Conservation (phyloP, 2,329 filamentous ascomycete species). For the Lizonia empirigonia region DNA sequence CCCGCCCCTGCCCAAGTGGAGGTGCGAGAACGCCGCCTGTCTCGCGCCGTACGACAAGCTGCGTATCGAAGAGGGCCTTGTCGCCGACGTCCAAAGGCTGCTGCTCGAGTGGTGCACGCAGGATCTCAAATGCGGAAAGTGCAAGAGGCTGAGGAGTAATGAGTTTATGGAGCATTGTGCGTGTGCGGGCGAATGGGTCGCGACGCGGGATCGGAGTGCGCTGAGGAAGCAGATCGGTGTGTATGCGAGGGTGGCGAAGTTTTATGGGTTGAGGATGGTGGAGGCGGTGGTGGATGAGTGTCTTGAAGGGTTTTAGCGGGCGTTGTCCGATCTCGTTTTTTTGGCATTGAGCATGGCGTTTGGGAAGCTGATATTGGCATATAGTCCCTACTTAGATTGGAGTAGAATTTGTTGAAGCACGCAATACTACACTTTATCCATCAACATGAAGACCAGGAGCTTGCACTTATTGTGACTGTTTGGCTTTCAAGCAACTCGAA, state of each 20-base stretch:
- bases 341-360: neutral
- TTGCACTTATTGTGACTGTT: too few relatives aligned
- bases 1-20: slow-evolving; percentile 68
- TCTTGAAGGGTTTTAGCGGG: slow-evolving; percentile 49
- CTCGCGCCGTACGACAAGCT: slow-evolving; percentile 76
- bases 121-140: slow-evolving; percentile 85
- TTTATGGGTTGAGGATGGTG: slow-evolving; percentile 83
- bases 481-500: too few relatives aligned
- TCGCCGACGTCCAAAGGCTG: slow-evolving; percentile 75
- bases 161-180: slow-evolving; percentile 97
- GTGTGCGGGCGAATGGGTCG: slow-evolving; percentile 85
- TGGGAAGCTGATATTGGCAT: too few relatives aligned
- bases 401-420: too few relatives aligned
- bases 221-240: slow-evolving; percentile 70
- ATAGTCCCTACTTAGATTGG: too few relatives aligned
- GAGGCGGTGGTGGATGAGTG: slow-evolving; percentile 73
- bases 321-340: too few relatives aligned
- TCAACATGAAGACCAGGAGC: too few relatives aligned
- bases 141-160: slow-evolving; percentile 71
- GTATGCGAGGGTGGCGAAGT: slow-evolving; percentile 74
- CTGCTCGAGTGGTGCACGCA: slow-evolving; percentile 84
- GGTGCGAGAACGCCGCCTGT: slow-evolving; percentile 70
- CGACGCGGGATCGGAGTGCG: slow-evolving; percentile 70
- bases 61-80: slow-evolving; percentile 79
- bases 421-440: too few relatives aligned